Evolutionary conservation across 768 basidiomycete species (phyloP), one percentile per base, ranked within the genome.

Genomic region (Tulasnella sp.): DNA sequence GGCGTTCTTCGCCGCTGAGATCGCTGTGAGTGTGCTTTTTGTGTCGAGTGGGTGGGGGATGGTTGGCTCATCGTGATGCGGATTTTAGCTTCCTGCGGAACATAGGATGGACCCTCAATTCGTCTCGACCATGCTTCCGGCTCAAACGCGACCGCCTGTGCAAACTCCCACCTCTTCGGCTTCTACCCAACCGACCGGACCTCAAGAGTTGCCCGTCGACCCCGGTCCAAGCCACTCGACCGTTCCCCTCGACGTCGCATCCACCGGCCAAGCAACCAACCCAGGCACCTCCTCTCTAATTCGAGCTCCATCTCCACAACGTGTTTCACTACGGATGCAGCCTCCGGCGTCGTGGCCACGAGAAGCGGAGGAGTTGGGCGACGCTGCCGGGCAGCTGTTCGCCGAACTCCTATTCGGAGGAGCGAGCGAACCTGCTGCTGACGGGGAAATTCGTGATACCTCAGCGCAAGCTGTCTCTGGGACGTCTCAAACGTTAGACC

Each of bases 81-180:
- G 6, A 31, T 14, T 14, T 4, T 2, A 69, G 64, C 34, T 69
- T 28, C 64, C 64, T 31, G 8, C 64, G 12, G 64, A 69, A 18
- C 64, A 69, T 69, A 69, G 64, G 12, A 69, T 69, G 64, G 64
- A 69, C 18, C 64, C 64, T 37, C 64, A 69, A 69, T 69, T 31
- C 64, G 64, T 69, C 3, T 69, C 64, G 64, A 34, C 64, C 1
- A 69, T 28, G 31, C 5, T 69, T 69, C 64, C 64, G 28, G 20
- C 64, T 69, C 64, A 69, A 20, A 0, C n/a, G 31, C 28, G 5
- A 31, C 64, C 24, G 34, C 64, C 34, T 69, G 31, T 2, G 34
- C 28, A 28, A 8, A 34, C 4, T 28, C 20, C 34, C 7, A 12
- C 64, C 64, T 54, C 54, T 54, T 22, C 64, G 64, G 31, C 64